A percentile compares a stretch with the other conserved stretches of the same genome.
Conservation (phyloP, 768 basidiomycete genomes). For the Boletus sp. region DNA sequence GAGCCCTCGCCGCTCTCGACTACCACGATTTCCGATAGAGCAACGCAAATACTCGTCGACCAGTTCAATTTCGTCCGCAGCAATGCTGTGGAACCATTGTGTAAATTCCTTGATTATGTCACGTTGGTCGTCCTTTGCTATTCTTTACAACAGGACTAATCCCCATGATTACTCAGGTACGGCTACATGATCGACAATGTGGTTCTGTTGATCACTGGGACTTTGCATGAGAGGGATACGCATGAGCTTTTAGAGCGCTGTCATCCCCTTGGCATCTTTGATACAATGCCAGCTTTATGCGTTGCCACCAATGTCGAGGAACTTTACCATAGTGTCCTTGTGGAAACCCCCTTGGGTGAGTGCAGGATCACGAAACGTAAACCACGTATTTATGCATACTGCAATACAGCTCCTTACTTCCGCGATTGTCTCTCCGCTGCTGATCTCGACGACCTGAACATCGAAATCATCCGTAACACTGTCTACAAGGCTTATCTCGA, state of each 20-base stretch:
- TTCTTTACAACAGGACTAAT: conserved; percentile 5
- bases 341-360: conserved; percentile 95
- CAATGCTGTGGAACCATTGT: conserved; percentile 88
- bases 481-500: conserved; percentile 99
- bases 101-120: conserved; percentile 95
- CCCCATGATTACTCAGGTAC: conserved; percentile 53
- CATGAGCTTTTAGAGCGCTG: conserved; percentile 95
- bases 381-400: conserved; percentile 1
- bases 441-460: conserved; percentile 97
- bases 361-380: conserved; percentile 9
- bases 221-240: conserved; percentile 94
- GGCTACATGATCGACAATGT: conserved; percentile 99
- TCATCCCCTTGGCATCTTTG: conserved; percentile 95
- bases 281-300: conserved; percentile 98
- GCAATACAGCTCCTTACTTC: conserved; percentile 82
- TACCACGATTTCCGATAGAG: conserved; percentile 94
- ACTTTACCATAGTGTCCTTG: conserved; percentile 92
- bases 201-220: conserved; percentile 94
- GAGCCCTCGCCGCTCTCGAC: conserved; percentile 93
- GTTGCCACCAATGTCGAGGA: conserved; percentile 99
- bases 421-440: conserved; percentile 91
- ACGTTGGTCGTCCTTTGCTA: conserved; percentile 59
- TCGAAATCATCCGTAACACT: conserved; percentile 99
- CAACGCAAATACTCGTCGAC: conserved; percentile 91
- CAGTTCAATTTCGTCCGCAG: conserved; percentile 94